These are phyloP conservation scores for Pleurotus platypus DNA, from an alignment of 768 basidiomycete species.

Conservation along the genomic window DNA sequence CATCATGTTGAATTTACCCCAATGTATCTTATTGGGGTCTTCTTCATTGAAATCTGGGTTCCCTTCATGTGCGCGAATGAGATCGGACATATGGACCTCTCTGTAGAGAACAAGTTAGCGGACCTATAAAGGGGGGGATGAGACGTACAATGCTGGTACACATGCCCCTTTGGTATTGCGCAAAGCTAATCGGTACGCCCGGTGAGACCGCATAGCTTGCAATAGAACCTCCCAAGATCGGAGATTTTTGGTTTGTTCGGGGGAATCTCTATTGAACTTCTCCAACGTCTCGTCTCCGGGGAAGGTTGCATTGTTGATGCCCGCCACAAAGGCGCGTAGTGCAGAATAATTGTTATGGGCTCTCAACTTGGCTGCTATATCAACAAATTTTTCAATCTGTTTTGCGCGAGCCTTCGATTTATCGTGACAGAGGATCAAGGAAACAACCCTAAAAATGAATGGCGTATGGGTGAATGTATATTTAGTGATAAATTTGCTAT, in stretches of 20 bases:
- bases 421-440: slow-evolving; percentile 86
- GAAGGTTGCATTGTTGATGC: slow-evolving; percentile 81
- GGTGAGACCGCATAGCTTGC: slow-evolving; percentile 76
- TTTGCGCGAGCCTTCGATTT: slow-evolving; percentile 69
- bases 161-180: slow-evolving; percentile 81
- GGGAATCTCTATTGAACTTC: slow-evolving; percentile 59
- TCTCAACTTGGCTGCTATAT: slow-evolving; percentile 78
- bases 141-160: slow-evolving; percentile 77
- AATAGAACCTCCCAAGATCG: slow-evolving; percentile 84
- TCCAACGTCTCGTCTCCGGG: slow-evolving; percentile 77
- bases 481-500: slow-evolving; percentile 15
- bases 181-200: slow-evolving; percentile 88
- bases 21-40: slow-evolving; percentile 77
- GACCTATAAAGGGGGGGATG: slow-evolving; percentile 10
- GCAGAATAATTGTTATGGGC: slow-evolving; percentile 90
- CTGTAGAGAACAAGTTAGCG: slow-evolving; percentile 33
- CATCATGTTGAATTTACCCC: slow-evolving; percentile 95
- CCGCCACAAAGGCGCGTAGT: slow-evolving; percentile 89
- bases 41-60: slow-evolving; percentile 69
- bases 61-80: slow-evolving; percentile 83
- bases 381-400: slow-evolving; percentile 87
- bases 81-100: slow-evolving; percentile 88
- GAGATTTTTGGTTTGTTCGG: slow-evolving; percentile 73
- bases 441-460: slow-evolving; percentile 66
- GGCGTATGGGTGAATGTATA: slow-evolving; percentile 2